Evolutionary conservation across 108 stramenopile genomes (phyloP), one percentile per base, ranked within the genome.

Genomic region (Phaeodactylum tricornutum): DNA sequence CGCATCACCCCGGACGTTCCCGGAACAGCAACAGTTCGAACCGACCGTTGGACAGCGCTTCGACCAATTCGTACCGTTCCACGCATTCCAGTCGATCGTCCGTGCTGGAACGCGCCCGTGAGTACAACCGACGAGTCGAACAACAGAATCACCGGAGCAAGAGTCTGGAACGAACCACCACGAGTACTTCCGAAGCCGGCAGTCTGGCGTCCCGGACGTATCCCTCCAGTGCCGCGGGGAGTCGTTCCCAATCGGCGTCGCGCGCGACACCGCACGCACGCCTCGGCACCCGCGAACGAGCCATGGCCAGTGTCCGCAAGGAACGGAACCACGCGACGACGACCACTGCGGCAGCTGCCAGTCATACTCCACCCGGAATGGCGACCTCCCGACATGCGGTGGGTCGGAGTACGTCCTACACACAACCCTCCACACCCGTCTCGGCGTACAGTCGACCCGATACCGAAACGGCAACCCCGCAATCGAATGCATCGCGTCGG

Each of bases 31-130:
- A n/a, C n/a, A n/a, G n/a, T n/a, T n/a, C n/a, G n/a, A n/a, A n/a
- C n/a, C n/a, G n/a, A n/a, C n/a, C 39, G 14, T 11, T n/a, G 39
- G 50, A 52, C 1, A 25, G 22, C 3, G 19, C 21, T 38, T 66
- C 64, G 5, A 28, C 24, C 16, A 35, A 37, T n/a, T 57, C 66
- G 11, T 57, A 66, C 53, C 50, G 48, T 40, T 77, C 75, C n/a
- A 72, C 77, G 26, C 67, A 52, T 11, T 60, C 59, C 4, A 51
- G 59, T 15, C 53, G 77, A 43, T 72, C 71, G 20, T 72, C 77
- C 14, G 77, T 78, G 0, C 35, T 78, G 57, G 56, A 72, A 53
- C 58, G 71, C 29, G 77, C 77, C 8, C 46, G 71, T 24, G 71
- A 64, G 46, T 78, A 72, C 59, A 67, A 64, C 42, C 60, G 61